Base-by-base conservation (phyloP, 2,329 filamentous ascomycete species). In the Periconia digitata region DNA sequence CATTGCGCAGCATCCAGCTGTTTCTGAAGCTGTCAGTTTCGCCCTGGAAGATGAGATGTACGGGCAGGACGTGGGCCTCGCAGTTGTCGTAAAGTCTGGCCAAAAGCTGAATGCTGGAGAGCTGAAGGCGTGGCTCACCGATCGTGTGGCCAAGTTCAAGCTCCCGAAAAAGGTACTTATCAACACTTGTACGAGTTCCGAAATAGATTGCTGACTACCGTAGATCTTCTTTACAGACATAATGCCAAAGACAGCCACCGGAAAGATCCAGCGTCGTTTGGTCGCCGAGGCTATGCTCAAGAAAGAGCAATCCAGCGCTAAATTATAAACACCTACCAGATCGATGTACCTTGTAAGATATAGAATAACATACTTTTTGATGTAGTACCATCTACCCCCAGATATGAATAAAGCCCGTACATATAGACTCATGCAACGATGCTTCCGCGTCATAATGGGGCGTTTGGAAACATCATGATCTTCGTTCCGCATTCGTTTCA, bases 231-330 rank as follows among this genome's bases (percentile, higher is more conserved):
- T 94, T 61, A 89, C 89, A 29, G 81, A 90, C 49, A 75, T 86
- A 56, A 95, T 95, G 84, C 90, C 90, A 54, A 95, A 95, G 80
- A 92, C 90, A 3, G 89, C 90, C n/a, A 95, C 90, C 6, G 90
- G 90, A 47, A 95, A 95, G 78, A 87, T 95, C 50, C 90, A 95
- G 74, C 78, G 90, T 52, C 82, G 89, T 53, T 89, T 92, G 62
- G 89, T 95, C n/a, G 89, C 89, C 13, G 89, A 92, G 71, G 83
- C 83, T 23, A 92, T 95, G 88, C 77, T 86, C 71, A 89, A 89
- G 77, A 81, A 85, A 69, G 84, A 85, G 48, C 71, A 72, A 47
- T 70, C 73, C 4, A 78, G 76, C 62, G 71, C 80, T 13, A 83
- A 81, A 66, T 70, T 82, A 56, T 82, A 75, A 49, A 40, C 41